Percentiles rank a stretch among this genome's conserved stretches.
These are phyloP conservation scores for Mucor racemosus DNA, from an alignment of 371 early-diverging fungal genomes.

Conservation along the genomic window DNA sequence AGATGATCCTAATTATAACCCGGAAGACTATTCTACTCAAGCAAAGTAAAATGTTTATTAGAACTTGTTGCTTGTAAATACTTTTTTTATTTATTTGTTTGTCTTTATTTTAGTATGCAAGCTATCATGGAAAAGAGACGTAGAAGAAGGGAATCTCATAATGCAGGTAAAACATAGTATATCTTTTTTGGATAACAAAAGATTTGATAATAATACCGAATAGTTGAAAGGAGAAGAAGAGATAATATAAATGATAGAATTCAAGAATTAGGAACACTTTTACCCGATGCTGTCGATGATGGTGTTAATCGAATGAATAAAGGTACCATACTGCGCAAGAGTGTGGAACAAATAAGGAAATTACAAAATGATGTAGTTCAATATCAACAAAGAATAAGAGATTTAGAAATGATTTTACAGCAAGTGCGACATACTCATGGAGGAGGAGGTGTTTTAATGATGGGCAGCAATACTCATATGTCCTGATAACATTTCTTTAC, in stretches of 20 bases:
- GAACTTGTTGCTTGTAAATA: not conserved
- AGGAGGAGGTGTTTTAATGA: not conserved
- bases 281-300: slow-evolving; percentile 76
- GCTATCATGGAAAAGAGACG: slow-evolving; percentile 82
- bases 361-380: slow-evolving; percentile 65
- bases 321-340: slow-evolving; percentile 83
- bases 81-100: slow-evolving; percentile 9
- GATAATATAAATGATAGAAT: slow-evolving; percentile 98
- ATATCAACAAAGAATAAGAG: slow-evolving; percentile 68
- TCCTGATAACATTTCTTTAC: not conserved
- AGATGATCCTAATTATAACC: slow-evolving; percentile 8
- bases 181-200: not conserved
- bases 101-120: slow-evolving; percentile 37
- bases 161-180: slow-evolving; percentile 66
- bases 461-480: not conserved
- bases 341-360: slow-evolving; percentile 88
- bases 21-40: slow-evolving; percentile 23
- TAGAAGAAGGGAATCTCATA: slow-evolving; percentile 93
- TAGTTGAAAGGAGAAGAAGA: slow-evolving; percentile 91
- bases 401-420: slow-evolving; percentile 62
- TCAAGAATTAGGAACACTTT: slow-evolving; percentile 83
- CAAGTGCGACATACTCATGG: slow-evolving; percentile 20
- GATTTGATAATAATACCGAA: not conserved
- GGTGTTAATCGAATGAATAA: slow-evolving; percentile 78
- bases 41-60: slow-evolving; percentile 26